Evolutionary conservation across 2,329 filamentous ascomycete species (phyloP).

Genomic region (Verticillium isaacii): DNA sequence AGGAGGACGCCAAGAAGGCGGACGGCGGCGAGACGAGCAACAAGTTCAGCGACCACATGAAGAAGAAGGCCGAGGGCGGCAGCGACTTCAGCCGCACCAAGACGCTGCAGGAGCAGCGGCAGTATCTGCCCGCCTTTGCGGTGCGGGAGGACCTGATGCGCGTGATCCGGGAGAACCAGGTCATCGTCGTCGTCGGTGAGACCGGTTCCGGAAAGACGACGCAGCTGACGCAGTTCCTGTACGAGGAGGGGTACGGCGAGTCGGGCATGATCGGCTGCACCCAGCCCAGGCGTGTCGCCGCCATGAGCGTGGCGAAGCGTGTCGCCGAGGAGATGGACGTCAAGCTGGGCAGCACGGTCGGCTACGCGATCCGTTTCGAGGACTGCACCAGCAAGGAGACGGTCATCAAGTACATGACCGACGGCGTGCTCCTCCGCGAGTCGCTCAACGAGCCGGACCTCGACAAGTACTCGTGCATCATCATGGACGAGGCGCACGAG

Average conservation of each 20-base stretch:
- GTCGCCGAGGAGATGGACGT: slow-evolving; percentile 99
- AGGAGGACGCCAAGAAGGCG: slow-evolving; percentile 51
- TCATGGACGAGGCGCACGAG: slow-evolving; percentile 99
- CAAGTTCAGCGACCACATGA: slow-evolving; percentile 89
- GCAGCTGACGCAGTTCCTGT: slow-evolving; percentile 90
- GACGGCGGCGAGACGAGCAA: slow-evolving; percentile 34
- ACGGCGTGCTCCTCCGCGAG: slow-evolving; percentile 89
- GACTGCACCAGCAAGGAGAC: slow-evolving; percentile 97
- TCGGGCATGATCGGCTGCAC: slow-evolving; percentile 92
- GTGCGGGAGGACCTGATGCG: slow-evolving; percentile 88
- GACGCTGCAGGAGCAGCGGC: slow-evolving; percentile 81
- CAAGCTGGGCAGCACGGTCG: slow-evolving; percentile 78
- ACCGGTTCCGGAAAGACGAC: slow-evolving; percentile 98
- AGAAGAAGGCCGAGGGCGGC: slow-evolving; percentile 74
- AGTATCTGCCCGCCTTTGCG: slow-evolving; percentile 92
- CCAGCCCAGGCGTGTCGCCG: slow-evolving; percentile 90
- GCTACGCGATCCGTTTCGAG: slow-evolving; percentile 97
- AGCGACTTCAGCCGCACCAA: slow-evolving; percentile 94
- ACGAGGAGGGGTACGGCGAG: slow-evolving; percentile 90
- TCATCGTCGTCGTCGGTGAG: slow-evolving; percentile 93
- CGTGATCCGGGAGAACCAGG: slow-evolving; percentile 94
- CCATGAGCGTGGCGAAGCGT: slow-evolving; percentile 98
- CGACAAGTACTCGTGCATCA: slow-evolving; percentile 95
- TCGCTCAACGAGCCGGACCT: slow-evolving; percentile 89
- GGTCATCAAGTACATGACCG: slow-evolving; percentile 98